Base-by-base conservation (phyloP, 176 grass and related monocot genomes). In the Musa itinerans region DNA sequence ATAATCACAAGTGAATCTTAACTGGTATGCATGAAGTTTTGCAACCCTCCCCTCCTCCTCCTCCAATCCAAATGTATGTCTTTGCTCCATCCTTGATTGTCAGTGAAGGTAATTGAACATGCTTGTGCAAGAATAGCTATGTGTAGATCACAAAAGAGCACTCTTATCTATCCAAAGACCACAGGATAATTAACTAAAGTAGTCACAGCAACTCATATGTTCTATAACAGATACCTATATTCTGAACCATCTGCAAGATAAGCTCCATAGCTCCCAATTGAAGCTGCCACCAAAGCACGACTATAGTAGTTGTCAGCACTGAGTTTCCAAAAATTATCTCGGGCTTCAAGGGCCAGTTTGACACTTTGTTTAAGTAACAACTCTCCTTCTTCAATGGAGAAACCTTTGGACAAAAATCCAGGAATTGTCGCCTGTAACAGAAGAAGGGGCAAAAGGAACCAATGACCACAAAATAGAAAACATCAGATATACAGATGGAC, bases 161-260 rank as follows among this genome's bases (percentile, higher is more conserved):
- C 34, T 43, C 34, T 43, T 43, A 43, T 43, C 34, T 43, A 43
- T 43, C 34, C 34, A 43, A 6, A 43, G 4, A 43, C 34, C 34
- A 43, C 34, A 43, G 34, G 34, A 43, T 43, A 43, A 43, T 43
- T 43, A 43, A 43, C 34, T 43, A 43, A 43, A 43, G 34, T 6
- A 5, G 3, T 43, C 34, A 73, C 24, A 53, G 19, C 25, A 34
- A 43, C 26, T 58, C 63, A 55, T 55, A 52, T 52, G 50, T 17
- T 43, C 14, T 2, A 50, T 52, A 24, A 22, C 27, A 58, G 34
- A 13, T 65, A 96, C 92, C 92, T 96, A 78, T 96, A 96, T 78
- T 96, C 92, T 24, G 92, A 96, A 59, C 92, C 92, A 69, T 96
- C 92, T 6, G 92, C 88, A 55, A 96, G 86, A 67, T 96, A 91